phyloP scores from a whole-genome alignment of 208 protist genomes.

The Acanthamoeba triangularis region DNA sequence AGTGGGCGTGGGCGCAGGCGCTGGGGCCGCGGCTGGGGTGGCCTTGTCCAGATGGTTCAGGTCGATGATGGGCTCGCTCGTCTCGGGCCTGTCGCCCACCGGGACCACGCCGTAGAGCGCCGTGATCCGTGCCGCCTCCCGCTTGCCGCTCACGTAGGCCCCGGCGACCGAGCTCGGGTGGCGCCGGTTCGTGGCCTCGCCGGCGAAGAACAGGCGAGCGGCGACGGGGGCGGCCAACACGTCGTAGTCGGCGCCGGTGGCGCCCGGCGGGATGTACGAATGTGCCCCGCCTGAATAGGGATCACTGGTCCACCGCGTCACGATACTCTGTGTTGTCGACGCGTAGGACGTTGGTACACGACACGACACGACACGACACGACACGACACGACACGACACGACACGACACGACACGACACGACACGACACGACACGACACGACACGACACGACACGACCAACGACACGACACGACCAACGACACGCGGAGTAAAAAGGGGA shows the following conservation, averaged over 20 bases:
- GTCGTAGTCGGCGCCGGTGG: slow-evolving; percentile 23
- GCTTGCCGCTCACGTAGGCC: slow-evolving; percentile 23
- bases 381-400: not conserved
- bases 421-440: no score
- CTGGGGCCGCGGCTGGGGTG: not conserved
- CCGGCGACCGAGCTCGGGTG: slow-evolving; percentile 7
- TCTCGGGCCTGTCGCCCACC: slow-evolving; percentile 8
- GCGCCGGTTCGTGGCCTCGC: slow-evolving; percentile 13
- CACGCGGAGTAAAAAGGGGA: not conserved
- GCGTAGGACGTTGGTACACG: no score
- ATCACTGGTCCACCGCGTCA: slow-evolving; percentile 11
- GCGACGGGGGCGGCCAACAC: not conserved
- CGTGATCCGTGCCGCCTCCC: not conserved
- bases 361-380: not conserved
- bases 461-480: not conserved
- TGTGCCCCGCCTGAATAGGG: not conserved
- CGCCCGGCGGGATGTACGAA: slow-evolving; percentile 34
- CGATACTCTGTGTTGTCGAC: not conserved
- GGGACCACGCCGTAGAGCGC: not conserved
- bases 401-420: not conserved
- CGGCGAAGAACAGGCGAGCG: slow-evolving; percentile 23
- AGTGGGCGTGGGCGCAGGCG: not conserved
- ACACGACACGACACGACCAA: not conserved
- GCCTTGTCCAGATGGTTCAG: not conserved
- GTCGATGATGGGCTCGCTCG: not conserved